These are phyloP conservation scores for Candida namnaoensis DNA, from an alignment of 805 yeast species.

Conservation along the genomic window DNA sequence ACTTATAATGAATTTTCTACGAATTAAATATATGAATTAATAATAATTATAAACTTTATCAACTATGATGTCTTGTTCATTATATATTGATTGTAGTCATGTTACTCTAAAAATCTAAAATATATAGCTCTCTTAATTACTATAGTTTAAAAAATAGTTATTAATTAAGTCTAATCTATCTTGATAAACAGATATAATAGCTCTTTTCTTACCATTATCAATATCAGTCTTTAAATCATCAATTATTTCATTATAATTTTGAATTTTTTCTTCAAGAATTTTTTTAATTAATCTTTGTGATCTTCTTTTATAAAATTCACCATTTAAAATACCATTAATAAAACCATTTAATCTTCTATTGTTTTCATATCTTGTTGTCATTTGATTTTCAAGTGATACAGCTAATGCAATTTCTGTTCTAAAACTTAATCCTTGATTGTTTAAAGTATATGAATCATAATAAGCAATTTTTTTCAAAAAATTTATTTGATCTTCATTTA, in stretches of 20 bases:
- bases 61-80: too few relatives aligned
- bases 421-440: constrained; percentile 47
- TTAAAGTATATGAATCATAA: constrained; percentile 67
- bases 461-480: constrained; percentile 49
- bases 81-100: too few relatives aligned
- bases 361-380: constrained; percentile 1
- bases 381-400: constrained; percentile 28
- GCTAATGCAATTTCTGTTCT: constrained; percentile 74
- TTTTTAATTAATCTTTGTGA: constrained; percentile 21
- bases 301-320: constrained; percentile 25
- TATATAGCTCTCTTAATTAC: too few relatives aligned
- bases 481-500: constrained; percentile 28
- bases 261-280: constrained; percentile 19
- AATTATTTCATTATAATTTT: too few relatives aligned
- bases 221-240: not conserved
- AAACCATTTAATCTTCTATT: constrained; percentile 14
- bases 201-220: not conserved
- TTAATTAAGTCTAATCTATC: not conserved
- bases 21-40: too few relatives aligned
- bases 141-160: too few relatives aligned
- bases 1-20: too few relatives aligned
- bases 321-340: constrained; percentile 37
- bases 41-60: too few relatives aligned
- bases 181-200: not conserved
- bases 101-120: too few relatives aligned